These are phyloP conservation scores for Parsonsia alboflavescens DNA, from an alignment of 257 asterid species.

Conservation along the genomic window DNA sequence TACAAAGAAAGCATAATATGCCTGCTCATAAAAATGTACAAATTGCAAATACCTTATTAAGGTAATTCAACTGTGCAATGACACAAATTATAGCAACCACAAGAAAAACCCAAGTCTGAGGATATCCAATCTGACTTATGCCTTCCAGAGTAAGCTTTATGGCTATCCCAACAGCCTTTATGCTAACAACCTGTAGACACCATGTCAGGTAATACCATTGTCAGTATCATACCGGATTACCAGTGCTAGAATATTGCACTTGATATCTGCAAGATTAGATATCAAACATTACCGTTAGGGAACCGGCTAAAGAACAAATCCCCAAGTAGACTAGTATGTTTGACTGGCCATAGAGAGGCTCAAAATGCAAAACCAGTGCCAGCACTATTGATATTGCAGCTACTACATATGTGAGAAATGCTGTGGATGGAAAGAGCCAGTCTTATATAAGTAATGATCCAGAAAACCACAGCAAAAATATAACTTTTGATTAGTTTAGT, in stretches of 20 bases:
- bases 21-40: background rate
- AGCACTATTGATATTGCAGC: conserved; percentile 34
- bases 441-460: background rate
- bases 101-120: conserved; percentile 73
- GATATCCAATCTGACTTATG: conserved; percentile 57
- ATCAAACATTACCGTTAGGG: conserved; percentile 35
- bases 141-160: conserved; percentile 85
- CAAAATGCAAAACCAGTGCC: conserved; percentile 34
- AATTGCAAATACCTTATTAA: conserved; percentile 58
- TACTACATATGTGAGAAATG: conserved; percentile 34
- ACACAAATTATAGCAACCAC: conserved; percentile 57
- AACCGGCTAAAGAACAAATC: conserved; percentile 47
- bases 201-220: background rate
- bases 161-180: conserved; percentile 88
- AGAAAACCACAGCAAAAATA: background rate
- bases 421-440: conserved; percentile 24
- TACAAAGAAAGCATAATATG: conserved; percentile 1
- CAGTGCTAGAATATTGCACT: background rate
- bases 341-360: conserved; percentile 41
- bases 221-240: background rate
- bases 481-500: background rate
- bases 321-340: conserved; percentile 42
- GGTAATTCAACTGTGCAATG: conserved; percentile 71
- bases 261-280: conserved; percentile 1
- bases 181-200: conserved; percentile 66